Evolutionary conservation across 225 moss, liverwort and hornwort species (phyloP), one percentile per base, ranked within the genome.

Genomic region (Asterella californica): DNA sequence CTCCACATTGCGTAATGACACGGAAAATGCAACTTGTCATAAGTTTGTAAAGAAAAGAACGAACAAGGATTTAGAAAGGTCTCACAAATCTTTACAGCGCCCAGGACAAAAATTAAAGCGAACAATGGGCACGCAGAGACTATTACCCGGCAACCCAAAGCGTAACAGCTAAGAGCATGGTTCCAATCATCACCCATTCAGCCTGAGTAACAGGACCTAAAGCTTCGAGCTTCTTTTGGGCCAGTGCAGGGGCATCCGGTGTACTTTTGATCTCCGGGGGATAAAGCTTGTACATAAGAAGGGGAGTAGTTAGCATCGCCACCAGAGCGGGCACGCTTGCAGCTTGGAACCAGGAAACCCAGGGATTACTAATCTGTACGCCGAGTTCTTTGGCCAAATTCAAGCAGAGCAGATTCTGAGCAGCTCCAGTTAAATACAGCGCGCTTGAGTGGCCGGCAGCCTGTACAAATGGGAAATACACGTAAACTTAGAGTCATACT

Each of bases 301-400:
- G 81, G 2, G 99, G 99, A 62, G 99, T 95, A 72, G 95, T 82
- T 60, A 95, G 87, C 70, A 99, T 70, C 52, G 92, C 93, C 74
- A 88, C 21, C 37, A 95, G 81, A 54, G 90, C 99, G 48, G 99
- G 99, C 70, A 95, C 87, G 79, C 88, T 90, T 70, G 99, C 95
- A 48, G 93, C 93, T 88, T 92, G 88, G 79, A 99, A 99, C 99
- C 99, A 99, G 70, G 90, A 79, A 77, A 99, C 87, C 99, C 99
- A 99, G 12, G 93, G 93, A 60, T 90, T 95, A n/a, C 84, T 37
- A 37, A 99, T 76, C 15, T 90, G 55, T 24, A 99, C 90, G 45
- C 99, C 99, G 57, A 99, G 87, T 79, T 91, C 95, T 83, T 99
- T 93, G 38, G 99, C 99, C 83, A 99, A 80, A 83, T 99, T 95